Evolutionary conservation across 139 green algal genomes (phyloP).

Genomic region (Microglena sp.): DNA sequence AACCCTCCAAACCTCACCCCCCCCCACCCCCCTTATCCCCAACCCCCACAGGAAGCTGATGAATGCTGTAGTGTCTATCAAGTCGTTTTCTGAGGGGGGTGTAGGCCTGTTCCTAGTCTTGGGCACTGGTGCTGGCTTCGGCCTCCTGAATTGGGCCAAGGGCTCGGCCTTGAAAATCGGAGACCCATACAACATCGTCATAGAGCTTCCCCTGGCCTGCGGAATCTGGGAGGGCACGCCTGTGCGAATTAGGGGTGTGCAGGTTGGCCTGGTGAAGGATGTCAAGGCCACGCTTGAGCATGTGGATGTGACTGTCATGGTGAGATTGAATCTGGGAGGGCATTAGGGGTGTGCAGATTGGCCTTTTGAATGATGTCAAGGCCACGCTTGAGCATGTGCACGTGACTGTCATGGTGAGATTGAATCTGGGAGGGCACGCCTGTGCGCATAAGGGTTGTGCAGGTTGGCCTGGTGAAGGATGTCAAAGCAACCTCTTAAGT

Average conservation of each 20-base stretch:
- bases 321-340: constrained; percentile 84
- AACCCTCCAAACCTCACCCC: too few relatives aligned
- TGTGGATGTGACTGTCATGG: constrained; percentile 82
- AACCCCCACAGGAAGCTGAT: too few relatives aligned
- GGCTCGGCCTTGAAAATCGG: constrained; percentile 27
- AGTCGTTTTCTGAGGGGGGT: too few relatives aligned
- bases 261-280: constrained; percentile 76
- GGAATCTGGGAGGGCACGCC: constrained; percentile 92
- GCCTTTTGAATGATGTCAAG: constrained; percentile 76
- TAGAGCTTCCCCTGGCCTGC: constrained; percentile 89
- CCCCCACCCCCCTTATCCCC: too few relatives aligned
- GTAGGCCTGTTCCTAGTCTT: constrained; percentile 75
- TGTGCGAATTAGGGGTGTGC: constrained; percentile 65
- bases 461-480: constrained; percentile 76
- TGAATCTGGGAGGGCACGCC: constrained; percentile 91
- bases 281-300: constrained; percentile 79
- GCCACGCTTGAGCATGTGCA: constrained; percentile 84
- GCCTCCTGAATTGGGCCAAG: constrained; percentile 27
- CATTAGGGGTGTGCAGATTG: constrained; percentile 76
- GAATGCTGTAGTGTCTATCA: too few relatives aligned
- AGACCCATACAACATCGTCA: constrained; percentile 54
- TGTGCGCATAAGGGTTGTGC: constrained; percentile 74
- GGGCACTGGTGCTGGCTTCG: constrained; percentile 36
- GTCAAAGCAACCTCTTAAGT: constrained; percentile 81
- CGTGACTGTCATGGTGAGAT: constrained; percentile 69